Base-by-base conservation (phyloP, 2,329 filamentous ascomycete species). In the Diaporthe aspalathi region DNA sequence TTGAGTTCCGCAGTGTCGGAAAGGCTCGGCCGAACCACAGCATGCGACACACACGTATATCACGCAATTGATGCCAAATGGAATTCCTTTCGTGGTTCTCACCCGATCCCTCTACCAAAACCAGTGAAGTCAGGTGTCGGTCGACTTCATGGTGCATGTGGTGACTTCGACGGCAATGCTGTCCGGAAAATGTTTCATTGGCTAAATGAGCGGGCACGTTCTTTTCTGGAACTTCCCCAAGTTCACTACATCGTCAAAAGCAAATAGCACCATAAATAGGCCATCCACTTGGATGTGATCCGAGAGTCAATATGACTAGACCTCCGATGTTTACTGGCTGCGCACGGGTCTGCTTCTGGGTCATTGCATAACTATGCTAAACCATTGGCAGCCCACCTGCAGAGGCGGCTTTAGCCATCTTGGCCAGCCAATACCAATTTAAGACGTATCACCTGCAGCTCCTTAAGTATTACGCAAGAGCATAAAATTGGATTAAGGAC, bases 391-490 rank as follows among this genome's bases (percentile, higher is more conserved):
- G 9, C 24, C n/a, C n/a, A n/a, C n/a, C n/a, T n/a, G n/a, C n/a
- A n/a, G n/a, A n/a, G n/a, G n/a, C n/a, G n/a, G 14, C 22, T 20
- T 12, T 27, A n/a, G 24, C 24, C n/a, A 43, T 22, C 24, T 9
- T n/a, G 24, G 12, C 9, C 40, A 32, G 43, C 11, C 2, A 38
- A 2, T 38, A 11, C 12, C 35, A 38, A 32, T 27, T 32, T 14
- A n/a, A 9, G 6, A 1, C 17, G 1, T 16, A n/a, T 8, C 7
- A 7, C n/a, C n/a, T n/a, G n/a, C 2, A n/a, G 2, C 22, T n/a
- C 16, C 17, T 6, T 12, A 17, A n/a, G 32, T 32, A 32, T 8
- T 32, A 32, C 32, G n/a, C n/a, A n/a, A n/a, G n/a, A n/a, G n/a
- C n/a, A n/a, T n/a, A n/a, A n/a, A n/a, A n/a, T n/a, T n/a, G n/a